Percentiles rank a stretch among this genome's conserved stretches.
Conservation (phyloP, 345 rosid genomes). For the Eucalyptus erythrocorys region DNA sequence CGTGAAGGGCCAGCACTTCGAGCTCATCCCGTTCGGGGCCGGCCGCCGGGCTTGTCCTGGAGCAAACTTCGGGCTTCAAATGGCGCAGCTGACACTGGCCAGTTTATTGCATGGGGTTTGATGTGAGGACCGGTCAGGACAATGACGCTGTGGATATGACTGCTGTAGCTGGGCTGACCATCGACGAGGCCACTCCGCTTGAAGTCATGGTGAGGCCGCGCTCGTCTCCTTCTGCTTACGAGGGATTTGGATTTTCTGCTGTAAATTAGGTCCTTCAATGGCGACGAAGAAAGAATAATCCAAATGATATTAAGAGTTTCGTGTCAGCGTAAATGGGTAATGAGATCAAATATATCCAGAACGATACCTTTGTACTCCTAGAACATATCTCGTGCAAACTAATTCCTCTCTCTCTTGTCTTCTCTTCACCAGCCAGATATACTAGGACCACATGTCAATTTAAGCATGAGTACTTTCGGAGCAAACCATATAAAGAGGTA, state of each 20-base stretch:
- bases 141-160: slow-evolving; percentile 3
- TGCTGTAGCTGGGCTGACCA: not conserved
- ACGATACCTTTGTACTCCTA: not conserved
- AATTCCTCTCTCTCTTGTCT: not conserved
- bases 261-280: not conserved
- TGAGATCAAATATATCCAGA: not conserved
- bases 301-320: not conserved
- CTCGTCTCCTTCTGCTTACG: not conserved
- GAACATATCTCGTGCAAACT: not conserved
- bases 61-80: not conserved
- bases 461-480: too few relatives aligned
- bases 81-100: not conserved
- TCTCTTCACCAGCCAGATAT: not conserved
- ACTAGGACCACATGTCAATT: too few relatives aligned
- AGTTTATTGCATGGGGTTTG: not conserved
- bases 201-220: not conserved
- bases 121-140: not conserved
- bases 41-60: slow-evolving; percentile 10
- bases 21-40: slow-evolving; percentile 3
- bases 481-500: too few relatives aligned
- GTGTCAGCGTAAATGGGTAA: not conserved
- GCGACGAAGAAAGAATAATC: not conserved
- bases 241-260: not conserved
- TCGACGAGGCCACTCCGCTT: not conserved
- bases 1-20: slow-evolving; percentile 4